phyloP scores from a whole-genome alignment of 257 asterid genomes.

The Solanum rostratum region DNA sequence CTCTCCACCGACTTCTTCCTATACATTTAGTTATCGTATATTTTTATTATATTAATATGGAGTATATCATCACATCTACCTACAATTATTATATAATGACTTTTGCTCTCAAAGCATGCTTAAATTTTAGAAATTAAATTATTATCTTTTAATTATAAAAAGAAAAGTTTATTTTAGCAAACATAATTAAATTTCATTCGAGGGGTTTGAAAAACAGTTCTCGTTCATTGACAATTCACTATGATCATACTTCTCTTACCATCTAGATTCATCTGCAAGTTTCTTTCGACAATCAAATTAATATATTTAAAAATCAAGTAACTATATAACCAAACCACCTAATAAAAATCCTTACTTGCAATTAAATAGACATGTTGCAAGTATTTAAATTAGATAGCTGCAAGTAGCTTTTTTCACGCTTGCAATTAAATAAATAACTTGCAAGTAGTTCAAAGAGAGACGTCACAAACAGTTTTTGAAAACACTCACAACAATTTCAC shows the following conservation, averaged over 20 bases:
- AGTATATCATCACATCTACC: too few species aligned
- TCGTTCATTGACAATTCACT: not conserved
- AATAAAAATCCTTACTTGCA: too few species aligned
- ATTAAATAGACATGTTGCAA: too few species aligned
- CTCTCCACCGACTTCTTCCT: not conserved
- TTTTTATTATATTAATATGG: too few species aligned
- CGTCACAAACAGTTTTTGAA: not conserved
- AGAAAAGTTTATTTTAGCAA: not conserved
- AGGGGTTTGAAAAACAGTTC: conserved; percentile 11
- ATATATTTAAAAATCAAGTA: too few species aligned
- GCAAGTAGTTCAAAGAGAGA: not conserved
- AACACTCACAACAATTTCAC: not conserved
- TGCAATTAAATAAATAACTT: too few species aligned
- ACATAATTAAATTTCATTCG: not conserved
- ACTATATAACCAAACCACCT: too few species aligned
- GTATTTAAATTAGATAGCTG: too few species aligned
- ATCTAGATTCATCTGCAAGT: not conserved
- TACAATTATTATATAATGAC: too few species aligned
- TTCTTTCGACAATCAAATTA: not conserved
- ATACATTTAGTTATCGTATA: not conserved
- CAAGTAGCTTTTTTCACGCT: too few species aligned
- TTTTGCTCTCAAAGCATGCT: not conserved
- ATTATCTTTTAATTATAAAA: not conserved
- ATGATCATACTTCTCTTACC: conserved; percentile 4
- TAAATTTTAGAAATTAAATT: not conserved